A percentile compares a stretch with the other conserved stretches of the same genome.
Evolutionary conservation across 805 yeast species (phyloP).

Genomic region (Saccharomycopsis lassenensis): DNA sequence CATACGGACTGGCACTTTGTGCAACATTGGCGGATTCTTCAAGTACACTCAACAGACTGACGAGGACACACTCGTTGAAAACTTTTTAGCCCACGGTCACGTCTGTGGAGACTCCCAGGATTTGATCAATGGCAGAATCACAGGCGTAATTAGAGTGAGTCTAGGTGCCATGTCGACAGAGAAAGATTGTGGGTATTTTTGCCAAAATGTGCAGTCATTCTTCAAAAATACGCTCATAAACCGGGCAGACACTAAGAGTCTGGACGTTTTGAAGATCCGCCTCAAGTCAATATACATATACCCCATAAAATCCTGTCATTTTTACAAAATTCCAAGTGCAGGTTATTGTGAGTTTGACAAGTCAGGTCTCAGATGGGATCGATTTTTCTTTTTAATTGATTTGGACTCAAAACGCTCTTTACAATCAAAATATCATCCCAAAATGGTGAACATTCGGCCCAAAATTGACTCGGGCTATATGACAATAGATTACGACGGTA

Average conservation of each 20-base stretch:
- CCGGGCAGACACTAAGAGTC: no score
- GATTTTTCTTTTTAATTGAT: conserved; percentile 29
- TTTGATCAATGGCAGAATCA: conserved; percentile 27
- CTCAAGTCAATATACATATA: conserved; percentile 25
- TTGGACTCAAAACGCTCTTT: conserved; percentile 22
- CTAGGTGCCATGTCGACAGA: conserved; percentile 30
- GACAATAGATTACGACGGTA: neutral
- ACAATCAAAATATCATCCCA: conserved; percentile 25
- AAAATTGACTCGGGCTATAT: neutral
- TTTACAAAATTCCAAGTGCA: conserved; percentile 22
- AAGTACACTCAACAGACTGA: conserved; percentile 22
- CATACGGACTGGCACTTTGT: conserved; percentile 32
- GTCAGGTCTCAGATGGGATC: conserved; percentile 30
- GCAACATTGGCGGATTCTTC: conserved; percentile 32
- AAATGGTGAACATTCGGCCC: conserved; percentile 29
- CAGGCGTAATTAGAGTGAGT: conserved; percentile 33
- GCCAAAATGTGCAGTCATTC: conserved; percentile 22
- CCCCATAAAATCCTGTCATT: conserved; percentile 36
- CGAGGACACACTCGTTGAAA: conserved; percentile 23
- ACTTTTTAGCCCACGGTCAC: conserved; percentile 26
- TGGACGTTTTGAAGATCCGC: neutral
- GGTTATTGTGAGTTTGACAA: conserved; percentile 23
- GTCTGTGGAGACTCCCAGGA: conserved; percentile 34
- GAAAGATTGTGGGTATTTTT: conserved; percentile 26
- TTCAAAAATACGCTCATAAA: conserved; percentile 17